Evolutionary conservation across 495 filamentous ascomycete species (phyloP).

Genomic region (Neurospora sp.): DNA sequence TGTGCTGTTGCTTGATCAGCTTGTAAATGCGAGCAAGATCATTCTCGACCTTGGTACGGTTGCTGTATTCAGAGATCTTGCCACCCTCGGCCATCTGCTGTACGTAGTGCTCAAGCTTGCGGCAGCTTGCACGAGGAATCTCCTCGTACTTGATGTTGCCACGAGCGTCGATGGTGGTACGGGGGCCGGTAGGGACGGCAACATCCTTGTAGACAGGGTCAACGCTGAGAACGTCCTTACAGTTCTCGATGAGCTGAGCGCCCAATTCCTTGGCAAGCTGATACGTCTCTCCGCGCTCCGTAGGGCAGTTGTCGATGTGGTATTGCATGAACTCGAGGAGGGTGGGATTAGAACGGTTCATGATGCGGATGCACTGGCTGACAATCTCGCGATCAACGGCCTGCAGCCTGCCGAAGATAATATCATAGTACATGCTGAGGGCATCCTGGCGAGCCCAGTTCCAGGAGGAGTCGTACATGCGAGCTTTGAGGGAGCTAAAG

Average conservation of each 20-base stretch:
- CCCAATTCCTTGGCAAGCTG: slow-evolving; percentile 93
- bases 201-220: slow-evolving; percentile 95
- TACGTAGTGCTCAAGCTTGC: slow-evolving; percentile 97
- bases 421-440: slow-evolving; percentile 97
- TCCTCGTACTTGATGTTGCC: slow-evolving; percentile 88
- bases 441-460: slow-evolving; percentile 99
- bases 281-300: slow-evolving; percentile 94
- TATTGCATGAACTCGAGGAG: slow-evolving; percentile 99
- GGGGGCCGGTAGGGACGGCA: slow-evolving; percentile 78
- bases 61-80: slow-evolving; percentile 97
- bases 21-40: slow-evolving; percentile 92
- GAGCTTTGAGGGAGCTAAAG: slow-evolving; percentile 86
- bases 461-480: slow-evolving; percentile 97
- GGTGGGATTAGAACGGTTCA: slow-evolving; percentile 95
- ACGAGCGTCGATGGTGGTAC: slow-evolving; percentile 78
- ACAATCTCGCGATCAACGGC: slow-evolving; percentile 96
- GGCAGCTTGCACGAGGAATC: slow-evolving; percentile 74
- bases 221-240: slow-evolving; percentile 75
- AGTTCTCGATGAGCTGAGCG: slow-evolving; percentile 91
- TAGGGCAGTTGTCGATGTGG: slow-evolving; percentile 97
- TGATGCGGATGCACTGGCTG: slow-evolving; percentile 94
- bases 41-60: slow-evolving; percentile 94
- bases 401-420: slow-evolving; percentile 91
- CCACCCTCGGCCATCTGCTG: slow-evolving; percentile 97
- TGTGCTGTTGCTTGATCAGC: slow-evolving; percentile 94